Evolutionary conservation across 192 early-diverging fungal species (phyloP), one percentile per base, ranked within the genome.

Genomic region (Coemansia sp.): DNA sequence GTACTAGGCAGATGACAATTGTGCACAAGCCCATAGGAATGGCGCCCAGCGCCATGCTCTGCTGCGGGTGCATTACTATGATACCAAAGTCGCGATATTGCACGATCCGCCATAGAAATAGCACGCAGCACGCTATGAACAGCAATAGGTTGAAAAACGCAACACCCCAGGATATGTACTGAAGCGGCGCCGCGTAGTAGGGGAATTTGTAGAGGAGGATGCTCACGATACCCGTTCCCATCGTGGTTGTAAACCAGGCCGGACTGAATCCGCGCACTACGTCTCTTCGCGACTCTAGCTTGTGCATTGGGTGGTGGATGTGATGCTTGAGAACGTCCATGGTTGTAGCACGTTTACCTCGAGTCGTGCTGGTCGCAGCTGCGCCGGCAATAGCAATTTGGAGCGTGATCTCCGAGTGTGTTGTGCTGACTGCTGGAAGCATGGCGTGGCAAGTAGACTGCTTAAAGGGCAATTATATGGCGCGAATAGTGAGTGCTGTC

Each of bases 1-100:
- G n/a, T 0, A 70, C 48, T 0, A 70, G 30, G 8, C 33, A 43
- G 43, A 63, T 75, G 48, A 65, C 52, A 18, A 83, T 36, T 7
- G 78, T 80, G 30, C 62, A 56, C 27, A 81, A 52, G 0, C 70
- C 70, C 82, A 83, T 81, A 0, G 82, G 82, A 8, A 78, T 63
- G 0, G 78, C 58, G 35, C 82, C 82, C 32, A 83, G 40, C 5
- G 65, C 42, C 65, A 83, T 64, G 50, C 74, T 68, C 33, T 70
- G 58, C 30, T 72, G 66, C 18, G 82, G 70, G 22, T 82, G 78
- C 26, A 80, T n/a, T 35, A 83, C 58, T 4, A 78, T 72, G 10
- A 42, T 36, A 46, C 61, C 40, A 5, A 81, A 53, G 29, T 73
- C 71, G 43, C 80, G 78, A 54, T 70, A 70, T 37, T 61, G 47